phyloP scores from a whole-genome alignment of 2,329 filamentous ascomycete species.

The Emergomyces orientalis region DNA sequence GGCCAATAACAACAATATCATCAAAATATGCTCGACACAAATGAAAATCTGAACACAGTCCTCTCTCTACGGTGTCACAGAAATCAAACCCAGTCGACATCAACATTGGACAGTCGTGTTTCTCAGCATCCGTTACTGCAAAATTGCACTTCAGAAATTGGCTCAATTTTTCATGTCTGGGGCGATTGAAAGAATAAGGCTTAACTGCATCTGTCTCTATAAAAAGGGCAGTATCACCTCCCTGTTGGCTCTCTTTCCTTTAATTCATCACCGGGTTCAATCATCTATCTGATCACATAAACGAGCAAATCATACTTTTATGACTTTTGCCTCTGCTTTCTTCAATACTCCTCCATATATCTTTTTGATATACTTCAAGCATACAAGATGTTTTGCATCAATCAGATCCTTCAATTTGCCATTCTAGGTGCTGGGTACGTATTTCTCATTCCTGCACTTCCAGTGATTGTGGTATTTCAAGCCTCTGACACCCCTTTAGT shows the following conservation, averaged over 20 bases:
- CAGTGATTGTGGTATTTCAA: background rate
- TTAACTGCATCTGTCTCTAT: background rate
- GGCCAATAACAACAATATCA: background rate
- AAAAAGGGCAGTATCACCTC: background rate
- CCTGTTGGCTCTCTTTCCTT: background rate
- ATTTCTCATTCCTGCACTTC: background rate
- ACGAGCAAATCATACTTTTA: background rate
- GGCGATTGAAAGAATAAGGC: background rate
- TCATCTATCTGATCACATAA: constrained; percentile 3
- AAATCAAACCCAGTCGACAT: background rate
- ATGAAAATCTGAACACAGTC: background rate
- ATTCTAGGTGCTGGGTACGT: constrained; percentile 9
- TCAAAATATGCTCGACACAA: background rate
- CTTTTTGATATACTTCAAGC: background rate
- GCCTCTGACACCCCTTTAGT: background rate
- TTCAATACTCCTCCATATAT: background rate
- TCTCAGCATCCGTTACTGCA: background rate
- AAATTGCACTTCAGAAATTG: background rate
- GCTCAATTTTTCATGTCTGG: background rate
- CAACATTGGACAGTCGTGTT: background rate
- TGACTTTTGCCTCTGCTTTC: background rate
- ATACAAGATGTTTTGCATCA: constrained; percentile 11
- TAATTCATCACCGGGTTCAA: background rate
- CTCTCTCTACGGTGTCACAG: background rate
- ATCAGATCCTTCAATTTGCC: constrained; percentile 7